Conservation (phyloP, 257 asterid species). For the Prunella vulgaris region DNA sequence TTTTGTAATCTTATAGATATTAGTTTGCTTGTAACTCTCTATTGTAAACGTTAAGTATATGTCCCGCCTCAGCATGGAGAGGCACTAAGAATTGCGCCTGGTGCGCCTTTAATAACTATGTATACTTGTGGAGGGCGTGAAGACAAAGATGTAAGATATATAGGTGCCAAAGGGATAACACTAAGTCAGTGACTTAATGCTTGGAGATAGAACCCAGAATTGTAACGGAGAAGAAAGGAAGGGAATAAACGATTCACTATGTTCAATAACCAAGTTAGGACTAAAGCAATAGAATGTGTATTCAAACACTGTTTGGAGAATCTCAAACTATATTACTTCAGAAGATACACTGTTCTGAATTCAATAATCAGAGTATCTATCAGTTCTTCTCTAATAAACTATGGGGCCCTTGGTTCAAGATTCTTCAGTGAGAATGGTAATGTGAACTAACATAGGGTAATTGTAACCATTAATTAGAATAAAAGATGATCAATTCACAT, state of each 20-base stretch:
- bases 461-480: not conserved
- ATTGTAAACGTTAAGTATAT: too few relatives aligned
- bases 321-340: not conserved
- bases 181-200: not conserved
- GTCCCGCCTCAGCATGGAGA: too few relatives aligned
- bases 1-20: too few relatives aligned
- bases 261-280: not conserved
- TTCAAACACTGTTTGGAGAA: not conserved
- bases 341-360: not conserved
- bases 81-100: too few relatives aligned
- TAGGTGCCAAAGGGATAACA: not conserved
- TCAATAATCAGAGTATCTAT: not conserved
- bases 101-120: too few relatives aligned
- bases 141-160: not conserved
- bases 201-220: not conserved
- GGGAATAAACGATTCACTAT: not conserved
- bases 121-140: not conserved
- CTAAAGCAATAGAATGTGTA: not conserved
- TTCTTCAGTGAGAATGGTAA: not conserved
- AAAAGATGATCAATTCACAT: not conserved
- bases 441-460: not conserved
- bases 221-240: not conserved
- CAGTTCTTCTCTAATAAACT: not conserved
- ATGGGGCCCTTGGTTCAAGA: too few relatives aligned
- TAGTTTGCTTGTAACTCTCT: too few relatives aligned